These are phyloP conservation scores for Glebionis coronaria DNA, from an alignment of 129 eudicot species.

Conservation along the genomic window DNA sequence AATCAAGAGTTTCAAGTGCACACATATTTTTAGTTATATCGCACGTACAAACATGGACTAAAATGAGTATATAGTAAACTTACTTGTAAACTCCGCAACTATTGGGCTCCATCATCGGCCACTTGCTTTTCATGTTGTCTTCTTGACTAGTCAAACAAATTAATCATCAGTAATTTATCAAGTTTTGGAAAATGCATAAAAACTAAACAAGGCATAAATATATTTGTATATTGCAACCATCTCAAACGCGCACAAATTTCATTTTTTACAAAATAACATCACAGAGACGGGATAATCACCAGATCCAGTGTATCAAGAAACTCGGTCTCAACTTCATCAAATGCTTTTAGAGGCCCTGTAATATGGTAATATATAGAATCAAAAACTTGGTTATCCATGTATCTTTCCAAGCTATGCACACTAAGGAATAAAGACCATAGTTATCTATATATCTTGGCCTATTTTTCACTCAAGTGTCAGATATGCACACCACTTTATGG, in stretches of 20 bases:
- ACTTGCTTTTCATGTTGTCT: conserved; percentile 82
- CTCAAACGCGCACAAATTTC: conserved; percentile 1
- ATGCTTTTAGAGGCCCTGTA: conserved; percentile 97
- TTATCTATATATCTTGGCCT: no score
- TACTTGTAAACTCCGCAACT: conserved; percentile 75
- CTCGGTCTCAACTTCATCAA: conserved; percentile 95
- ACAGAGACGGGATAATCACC: conserved; percentile 40
- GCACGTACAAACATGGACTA: conserved; percentile 7
- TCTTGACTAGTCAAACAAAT: conserved; percentile 56
- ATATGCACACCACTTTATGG: no score
- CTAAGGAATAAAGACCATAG: not conserved
- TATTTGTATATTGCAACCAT: conserved; percentile 9
- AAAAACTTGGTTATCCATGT: not conserved
- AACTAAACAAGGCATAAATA: not conserved
- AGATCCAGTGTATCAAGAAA: conserved; percentile 78
- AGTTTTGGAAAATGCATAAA: not conserved
- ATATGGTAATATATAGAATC: conserved; percentile 8
- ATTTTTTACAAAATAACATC: conserved; percentile 1
- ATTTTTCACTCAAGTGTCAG: no score
- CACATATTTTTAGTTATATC: not conserved
- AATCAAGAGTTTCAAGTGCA: not conserved
- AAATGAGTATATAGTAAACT: conserved; percentile 6
- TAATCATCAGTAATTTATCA: not conserved
- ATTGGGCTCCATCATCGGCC: conserved; percentile 80
- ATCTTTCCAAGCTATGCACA: conserved; percentile 10